Evolutionary conservation across 148 eudicot genomes (phyloP).

Genomic region (Limonium bicolor): DNA sequence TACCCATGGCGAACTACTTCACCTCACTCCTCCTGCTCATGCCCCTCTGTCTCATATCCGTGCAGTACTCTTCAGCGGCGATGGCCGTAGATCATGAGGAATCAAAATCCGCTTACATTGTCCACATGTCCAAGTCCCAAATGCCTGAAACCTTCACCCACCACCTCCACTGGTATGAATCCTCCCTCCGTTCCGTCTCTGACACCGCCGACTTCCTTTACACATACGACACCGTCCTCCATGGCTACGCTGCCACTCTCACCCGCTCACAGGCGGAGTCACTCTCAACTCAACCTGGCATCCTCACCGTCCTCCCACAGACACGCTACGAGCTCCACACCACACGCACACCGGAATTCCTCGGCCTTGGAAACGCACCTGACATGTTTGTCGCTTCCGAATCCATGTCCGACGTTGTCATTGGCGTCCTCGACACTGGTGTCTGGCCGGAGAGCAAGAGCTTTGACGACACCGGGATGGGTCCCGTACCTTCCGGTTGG

Average conservation of each 20-base stretch:
- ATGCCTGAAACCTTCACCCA: conserved; percentile 26
- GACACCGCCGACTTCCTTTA: conserved; percentile 43
- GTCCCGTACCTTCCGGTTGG: conserved; percentile 37
- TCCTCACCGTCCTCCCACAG: conserved; percentile 33
- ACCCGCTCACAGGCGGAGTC: conserved; percentile 20
- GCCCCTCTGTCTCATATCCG: too few relatives aligned
- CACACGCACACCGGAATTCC: conserved; percentile 45
- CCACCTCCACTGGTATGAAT: conserved; percentile 31
- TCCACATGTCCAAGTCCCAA: conserved; percentile 38
- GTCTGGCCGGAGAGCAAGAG: conserved; percentile 56
- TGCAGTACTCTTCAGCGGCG: too few relatives aligned
- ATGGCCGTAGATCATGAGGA: too few relatives aligned
- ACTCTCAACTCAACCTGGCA: conserved; percentile 23
- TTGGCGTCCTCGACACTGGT: conserved; percentile 48
- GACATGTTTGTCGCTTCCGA: conserved; percentile 16
- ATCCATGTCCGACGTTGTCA: conserved; percentile 20
- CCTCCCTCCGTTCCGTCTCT: conserved; percentile 34
- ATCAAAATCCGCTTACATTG: conserved; percentile 24
- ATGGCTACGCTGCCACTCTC: conserved; percentile 41
- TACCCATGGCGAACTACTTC: too few relatives aligned
- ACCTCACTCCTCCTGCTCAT: too few relatives aligned
- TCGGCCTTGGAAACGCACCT: conserved; percentile 26
- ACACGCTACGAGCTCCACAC: conserved; percentile 38
- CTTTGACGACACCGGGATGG: conserved; percentile 33
- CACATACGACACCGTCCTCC: conserved; percentile 28